phyloP scores from a whole-genome alignment of 176 grass and related monocot species.

The Musa beccarii region DNA sequence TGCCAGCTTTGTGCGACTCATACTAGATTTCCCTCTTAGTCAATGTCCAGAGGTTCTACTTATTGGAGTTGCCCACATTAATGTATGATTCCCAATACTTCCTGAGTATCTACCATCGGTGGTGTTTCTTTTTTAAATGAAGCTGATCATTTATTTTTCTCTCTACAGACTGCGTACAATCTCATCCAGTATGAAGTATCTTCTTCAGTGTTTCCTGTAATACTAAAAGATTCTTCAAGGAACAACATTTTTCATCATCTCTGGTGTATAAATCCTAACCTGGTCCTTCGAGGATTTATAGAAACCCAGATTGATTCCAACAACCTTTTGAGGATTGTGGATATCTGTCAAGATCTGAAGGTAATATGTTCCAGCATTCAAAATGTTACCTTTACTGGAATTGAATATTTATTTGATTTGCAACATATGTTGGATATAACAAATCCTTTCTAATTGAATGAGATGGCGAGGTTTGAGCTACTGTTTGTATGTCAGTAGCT shows the following conservation, averaged over 20 bases:
- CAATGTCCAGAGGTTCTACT: constrained; percentile 70
- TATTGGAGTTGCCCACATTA: constrained; percentile 68
- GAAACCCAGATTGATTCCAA: constrained; percentile 50
- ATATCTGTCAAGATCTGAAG: constrained; percentile 79
- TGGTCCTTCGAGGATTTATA: constrained; percentile 79
- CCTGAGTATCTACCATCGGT: neutral
- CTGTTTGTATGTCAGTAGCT: neutral
- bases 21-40: constrained; percentile 59
- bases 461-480: too few relatives aligned
- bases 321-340: constrained; percentile 57
- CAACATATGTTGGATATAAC: neutral
- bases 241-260: constrained; percentile 47
- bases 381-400: neutral
- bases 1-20: constrained; percentile 41
- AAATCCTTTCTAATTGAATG: neutral
- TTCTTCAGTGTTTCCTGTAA: constrained; percentile 54
- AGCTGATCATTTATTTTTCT: constrained; percentile 10
- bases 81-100: constrained; percentile 35
- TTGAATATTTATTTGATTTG: neutral
- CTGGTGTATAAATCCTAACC: constrained; percentile 53
- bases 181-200: constrained; percentile 75
- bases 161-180: constrained; percentile 82
- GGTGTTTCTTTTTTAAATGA: neutral
- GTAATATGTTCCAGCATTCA: constrained; percentile 27
- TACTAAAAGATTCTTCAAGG: constrained; percentile 57